Conservation (phyloP, 2,329 filamentous ascomycete genomes). For the Exserohilum turcica region DNA sequence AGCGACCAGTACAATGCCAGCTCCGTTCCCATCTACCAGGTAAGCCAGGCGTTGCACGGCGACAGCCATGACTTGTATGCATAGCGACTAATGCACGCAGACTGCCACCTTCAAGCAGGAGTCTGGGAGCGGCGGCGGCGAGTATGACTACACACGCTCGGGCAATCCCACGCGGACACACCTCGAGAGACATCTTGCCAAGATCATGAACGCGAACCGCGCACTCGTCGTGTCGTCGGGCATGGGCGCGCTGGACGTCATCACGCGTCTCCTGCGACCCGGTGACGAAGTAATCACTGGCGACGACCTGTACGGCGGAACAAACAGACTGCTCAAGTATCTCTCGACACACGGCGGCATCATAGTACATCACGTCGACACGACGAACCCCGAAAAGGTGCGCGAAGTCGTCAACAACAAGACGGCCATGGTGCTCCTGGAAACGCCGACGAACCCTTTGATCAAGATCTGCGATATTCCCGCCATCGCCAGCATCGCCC, state of each 20-base stretch:
- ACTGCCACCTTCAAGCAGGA: constrained; percentile 97
- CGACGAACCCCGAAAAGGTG: constrained; percentile 76
- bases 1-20: constrained; percentile 97
- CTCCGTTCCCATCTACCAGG: constrained; percentile 95
- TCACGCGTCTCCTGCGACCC: constrained; percentile 84
- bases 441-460: constrained; percentile 95
- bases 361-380: constrained; percentile 94
- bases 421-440: constrained; percentile 93
- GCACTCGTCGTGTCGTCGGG: constrained; percentile 93
- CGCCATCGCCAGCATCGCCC: constrained; percentile 74
- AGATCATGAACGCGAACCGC: constrained; percentile 96
- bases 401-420: constrained; percentile 71
- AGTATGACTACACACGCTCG: constrained; percentile 98
- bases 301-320: constrained; percentile 95
- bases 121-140: constrained; percentile 74
- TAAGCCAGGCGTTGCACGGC: constrained; percentile 33
- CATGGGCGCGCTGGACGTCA: constrained; percentile 97
- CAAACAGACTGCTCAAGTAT: constrained; percentile 90
- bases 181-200: constrained; percentile 93
- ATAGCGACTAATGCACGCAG: constrained; percentile 47
- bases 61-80: neutral
- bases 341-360: constrained; percentile 88
- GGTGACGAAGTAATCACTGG: constrained; percentile 98
- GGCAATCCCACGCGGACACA: constrained; percentile 97
- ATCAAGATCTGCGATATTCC: constrained; percentile 97